phyloP scores from a whole-genome alignment of 257 asterid genomes.

The Nicotiana paniculata region DNA sequence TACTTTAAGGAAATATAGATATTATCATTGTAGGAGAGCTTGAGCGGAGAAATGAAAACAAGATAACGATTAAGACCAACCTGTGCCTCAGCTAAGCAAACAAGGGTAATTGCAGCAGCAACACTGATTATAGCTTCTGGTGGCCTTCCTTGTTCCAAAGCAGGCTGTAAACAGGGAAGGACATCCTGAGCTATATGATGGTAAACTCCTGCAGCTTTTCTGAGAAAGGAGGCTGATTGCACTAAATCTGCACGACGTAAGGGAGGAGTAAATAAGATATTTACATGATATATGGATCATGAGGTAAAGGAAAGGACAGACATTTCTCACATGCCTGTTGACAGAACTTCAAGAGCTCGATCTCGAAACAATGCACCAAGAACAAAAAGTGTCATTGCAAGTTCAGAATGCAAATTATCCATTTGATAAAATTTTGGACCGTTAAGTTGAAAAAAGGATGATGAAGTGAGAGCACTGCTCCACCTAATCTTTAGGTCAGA shows the following conservation, averaged over 20 bases:
- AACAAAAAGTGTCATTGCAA: conserved; percentile 45
- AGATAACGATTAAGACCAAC: conserved; percentile 14
- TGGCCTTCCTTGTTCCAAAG: conserved; percentile 29
- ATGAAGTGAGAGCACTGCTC: conserved; percentile 42
- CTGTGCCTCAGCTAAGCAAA: conserved; percentile 82
- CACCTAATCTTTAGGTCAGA: conserved; percentile 48
- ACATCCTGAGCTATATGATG: conserved; percentile 29
- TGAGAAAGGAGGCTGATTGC: conserved; percentile 47
- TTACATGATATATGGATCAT: neutral
- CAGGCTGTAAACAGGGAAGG: conserved; percentile 24
- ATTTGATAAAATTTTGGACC: conserved; percentile 41
- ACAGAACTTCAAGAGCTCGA: conserved; percentile 42
- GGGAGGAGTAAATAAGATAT: conserved; percentile 7
- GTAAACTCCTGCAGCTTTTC: conserved; percentile 74
- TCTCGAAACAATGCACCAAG: conserved; percentile 51
- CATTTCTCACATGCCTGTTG: conserved; percentile 28
- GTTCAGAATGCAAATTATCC: conserved; percentile 38
- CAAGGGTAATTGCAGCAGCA: conserved; percentile 37
- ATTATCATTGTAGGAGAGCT: neutral
- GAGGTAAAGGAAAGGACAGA: neutral
- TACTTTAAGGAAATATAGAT: neutral
- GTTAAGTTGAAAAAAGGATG: conserved; percentile 25
- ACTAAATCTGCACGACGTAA: conserved; percentile 40
- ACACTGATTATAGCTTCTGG: conserved; percentile 42
- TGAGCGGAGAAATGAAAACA: neutral